Percentiles rank a stretch among this genome's conserved stretches.
Evolutionary conservation across 352 stramenopile species (phyloP).

Genomic region (Phytophthora crassamura): DNA sequence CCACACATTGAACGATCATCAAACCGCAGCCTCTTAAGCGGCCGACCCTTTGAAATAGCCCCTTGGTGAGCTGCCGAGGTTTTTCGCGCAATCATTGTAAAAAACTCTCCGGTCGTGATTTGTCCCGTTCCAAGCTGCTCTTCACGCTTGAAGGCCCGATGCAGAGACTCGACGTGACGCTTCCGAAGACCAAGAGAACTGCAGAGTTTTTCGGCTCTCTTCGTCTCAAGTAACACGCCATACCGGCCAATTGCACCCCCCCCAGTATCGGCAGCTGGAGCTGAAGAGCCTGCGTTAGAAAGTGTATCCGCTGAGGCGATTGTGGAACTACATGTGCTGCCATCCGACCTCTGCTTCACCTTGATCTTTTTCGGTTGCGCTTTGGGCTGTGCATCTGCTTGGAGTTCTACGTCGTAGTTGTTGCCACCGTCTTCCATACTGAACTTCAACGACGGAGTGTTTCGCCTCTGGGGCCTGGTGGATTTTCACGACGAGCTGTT

Average conservation of each 20-base stretch:
- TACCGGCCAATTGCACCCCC: constrained; percentile 56
- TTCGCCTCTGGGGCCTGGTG: not conserved
- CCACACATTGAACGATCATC: constrained; percentile 68
- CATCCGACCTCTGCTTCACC: constrained; percentile 21
- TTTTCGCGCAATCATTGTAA: constrained; percentile 59
- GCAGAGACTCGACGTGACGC: constrained; percentile 45
- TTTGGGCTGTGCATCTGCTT: not conserved
- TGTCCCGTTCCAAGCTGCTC: constrained; percentile 52
- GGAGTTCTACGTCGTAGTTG: constrained; percentile 9
- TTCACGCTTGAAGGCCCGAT: constrained; percentile 48
- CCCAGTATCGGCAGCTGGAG: not conserved
- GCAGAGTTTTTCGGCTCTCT: constrained; percentile 57
- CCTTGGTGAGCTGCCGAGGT: constrained; percentile 59
- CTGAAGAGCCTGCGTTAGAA: not conserved
- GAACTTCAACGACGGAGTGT: not conserved
- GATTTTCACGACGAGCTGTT: not conserved
- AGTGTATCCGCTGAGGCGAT: constrained; percentile 1
- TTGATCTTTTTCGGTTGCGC: constrained; percentile 5
- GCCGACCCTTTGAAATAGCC: constrained; percentile 57
- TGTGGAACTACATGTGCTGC: constrained; percentile 13
- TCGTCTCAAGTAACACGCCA: constrained; percentile 56
- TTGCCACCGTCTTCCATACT: not conserved
- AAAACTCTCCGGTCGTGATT: constrained; percentile 73
- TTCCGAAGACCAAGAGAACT: constrained; percentile 53
- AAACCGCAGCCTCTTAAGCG: constrained; percentile 50